Evolutionary conservation across 129 eudicot species (phyloP).

Genomic region (Pseudognaphalium luteoalbum): DNA sequence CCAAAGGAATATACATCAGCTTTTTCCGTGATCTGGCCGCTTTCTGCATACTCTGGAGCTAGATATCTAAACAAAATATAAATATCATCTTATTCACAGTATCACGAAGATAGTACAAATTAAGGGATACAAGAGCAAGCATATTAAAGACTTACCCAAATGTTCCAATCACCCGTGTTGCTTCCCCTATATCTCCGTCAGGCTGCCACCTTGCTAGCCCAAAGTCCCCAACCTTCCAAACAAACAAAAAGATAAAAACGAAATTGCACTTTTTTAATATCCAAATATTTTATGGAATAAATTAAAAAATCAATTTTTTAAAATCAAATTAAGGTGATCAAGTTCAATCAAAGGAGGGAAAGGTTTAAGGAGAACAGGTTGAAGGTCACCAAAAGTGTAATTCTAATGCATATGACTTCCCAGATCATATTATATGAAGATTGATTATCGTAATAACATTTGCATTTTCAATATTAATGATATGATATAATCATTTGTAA

Average conservation of each 20-base stretch:
- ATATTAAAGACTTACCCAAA: conserved; percentile 53
- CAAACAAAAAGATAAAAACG: background rate
- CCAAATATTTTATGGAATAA: background rate
- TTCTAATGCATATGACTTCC: background rate
- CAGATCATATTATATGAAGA: background rate
- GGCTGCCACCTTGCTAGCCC: conserved; percentile 97
- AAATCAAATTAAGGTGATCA: background rate
- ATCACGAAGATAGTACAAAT: background rate
- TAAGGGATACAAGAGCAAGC: background rate
- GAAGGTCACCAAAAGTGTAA: background rate
- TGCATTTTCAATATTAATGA: background rate
- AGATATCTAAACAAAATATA: conserved; percentile 53
- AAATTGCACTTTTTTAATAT: background rate
- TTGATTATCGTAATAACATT: background rate
- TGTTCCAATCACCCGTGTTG: conserved; percentile 90
- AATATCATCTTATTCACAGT: background rate
- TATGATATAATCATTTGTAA: background rate
- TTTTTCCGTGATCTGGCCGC: conserved; percentile 89
- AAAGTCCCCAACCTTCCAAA: conserved; percentile 79
- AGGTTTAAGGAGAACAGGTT: background rate
- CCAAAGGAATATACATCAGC: conserved; percentile 93
- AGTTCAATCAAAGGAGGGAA: background rate
- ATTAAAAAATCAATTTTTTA: background rate
- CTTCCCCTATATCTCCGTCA: conserved; percentile 82
- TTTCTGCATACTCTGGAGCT: conserved; percentile 92